Evolutionary conservation across 768 basidiomycete species (phyloP).

Genomic region (Mycena galopus): DNA sequence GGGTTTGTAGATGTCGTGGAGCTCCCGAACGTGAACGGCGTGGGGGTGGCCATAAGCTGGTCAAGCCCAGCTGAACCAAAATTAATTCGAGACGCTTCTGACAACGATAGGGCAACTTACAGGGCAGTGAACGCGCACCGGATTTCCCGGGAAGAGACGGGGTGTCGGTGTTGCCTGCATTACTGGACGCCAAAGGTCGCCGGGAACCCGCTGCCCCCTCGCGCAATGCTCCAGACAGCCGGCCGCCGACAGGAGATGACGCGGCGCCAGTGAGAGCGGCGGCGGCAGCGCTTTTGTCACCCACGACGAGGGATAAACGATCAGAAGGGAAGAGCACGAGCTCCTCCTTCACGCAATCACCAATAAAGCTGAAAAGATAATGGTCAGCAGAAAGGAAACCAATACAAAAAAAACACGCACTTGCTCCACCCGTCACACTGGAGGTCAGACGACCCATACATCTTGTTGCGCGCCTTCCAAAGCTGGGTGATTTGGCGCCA

Average conservation of each 20-base stretch:
- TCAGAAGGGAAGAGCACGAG: neutral
- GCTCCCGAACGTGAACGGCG: too few species aligned
- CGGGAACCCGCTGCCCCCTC: neutral
- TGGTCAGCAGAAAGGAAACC: neutral
- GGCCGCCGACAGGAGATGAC: neutral
- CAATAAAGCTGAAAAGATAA: neutral
- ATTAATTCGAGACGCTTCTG: neutral
- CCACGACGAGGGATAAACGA: neutral
- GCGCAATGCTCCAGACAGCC: neutral
- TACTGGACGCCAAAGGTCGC: neutral
- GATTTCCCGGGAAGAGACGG: too few species aligned
- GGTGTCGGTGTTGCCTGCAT: neutral
- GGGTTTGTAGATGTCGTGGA: too few species aligned
- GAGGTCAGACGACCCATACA: neutral
- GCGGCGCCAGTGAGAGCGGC: too few species aligned
- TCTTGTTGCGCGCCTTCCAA: neutral
- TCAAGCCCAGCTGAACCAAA: neutral
- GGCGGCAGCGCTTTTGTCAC: neutral
- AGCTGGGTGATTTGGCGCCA: neutral
- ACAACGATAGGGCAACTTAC: neutral
- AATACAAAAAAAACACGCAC: constrained; percentile 1
- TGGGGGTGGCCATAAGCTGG: neutral
- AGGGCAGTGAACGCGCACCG: neutral
- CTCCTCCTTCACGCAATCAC: neutral
- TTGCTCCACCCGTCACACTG: neutral